Base-by-base conservation (phyloP, 1,284 basidiomycete genomes). In the Tilletiopsis washingtonensis region DNA sequence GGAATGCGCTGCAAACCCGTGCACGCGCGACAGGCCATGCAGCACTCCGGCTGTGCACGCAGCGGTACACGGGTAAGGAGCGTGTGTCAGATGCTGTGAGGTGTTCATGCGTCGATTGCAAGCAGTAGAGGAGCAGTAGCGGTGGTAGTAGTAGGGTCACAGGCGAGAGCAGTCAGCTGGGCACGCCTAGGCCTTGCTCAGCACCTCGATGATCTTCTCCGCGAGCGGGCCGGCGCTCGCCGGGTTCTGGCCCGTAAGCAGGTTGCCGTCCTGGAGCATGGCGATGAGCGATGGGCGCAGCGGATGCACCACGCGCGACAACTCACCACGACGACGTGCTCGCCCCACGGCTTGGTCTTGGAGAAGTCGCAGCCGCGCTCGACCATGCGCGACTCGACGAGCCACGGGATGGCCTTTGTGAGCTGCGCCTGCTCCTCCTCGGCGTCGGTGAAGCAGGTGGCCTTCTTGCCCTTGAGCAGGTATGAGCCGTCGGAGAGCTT, bases 381-480 rank as follows among this genome's bases (percentile, higher is more conserved):
- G 27, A 64, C 74, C 57, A 87, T 78, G 52, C 78, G 79, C 59
- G 79, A 77, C 73, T 88, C 85, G 36, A 85, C 76, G 12, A 82
- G 75, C 79, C 86, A 87, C 1, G 84, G 84, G 39, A 88, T 67
- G 32, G 77, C 76, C 63, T 71, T 61, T 5, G 57, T 59, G 15
- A 59, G 40, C 12, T 73, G 75, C 14, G 76, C 71, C 49, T 77
- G 65, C 42, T 81, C 76, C 66, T 88, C 85, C 67, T 88, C 86
- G 1, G 63, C 73, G 69, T 88, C 83, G 49, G 84, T 82, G 75
- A 88, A 86, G 21, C 79, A 81, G 0, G 85, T 86, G 38, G 78
- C 77, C 17, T 74, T 64, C 50, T 78, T 79, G 29, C 81, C 84
- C 12, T 77, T 77, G 64, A 88, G 50, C 34, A 68, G 51, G 51